phyloP scores from a whole-genome alignment of 495 filamentous ascomycete species.

The Penicillium daleae region DNA sequence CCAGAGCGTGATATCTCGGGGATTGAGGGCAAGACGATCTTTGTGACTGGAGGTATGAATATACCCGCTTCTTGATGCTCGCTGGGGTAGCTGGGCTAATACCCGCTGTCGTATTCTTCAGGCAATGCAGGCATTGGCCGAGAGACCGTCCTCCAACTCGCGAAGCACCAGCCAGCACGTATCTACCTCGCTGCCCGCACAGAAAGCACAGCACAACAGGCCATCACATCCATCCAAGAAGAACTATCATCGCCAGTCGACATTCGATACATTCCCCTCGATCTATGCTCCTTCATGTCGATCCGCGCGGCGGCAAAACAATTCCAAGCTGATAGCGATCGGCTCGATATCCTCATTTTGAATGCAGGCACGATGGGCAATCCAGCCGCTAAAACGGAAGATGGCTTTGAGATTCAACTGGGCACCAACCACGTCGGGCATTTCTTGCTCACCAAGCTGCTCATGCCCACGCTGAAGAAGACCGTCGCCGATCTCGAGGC shows the following conservation, averaged over 20 bases:
- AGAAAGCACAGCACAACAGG: constrained; percentile 51
- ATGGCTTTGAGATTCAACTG: constrained; percentile 75
- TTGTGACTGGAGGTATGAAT: constrained; percentile 62
- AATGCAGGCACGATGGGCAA: constrained; percentile 66
- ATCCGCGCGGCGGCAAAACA: constrained; percentile 50
- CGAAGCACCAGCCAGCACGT: constrained; percentile 60
- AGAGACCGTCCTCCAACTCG: constrained; percentile 63
- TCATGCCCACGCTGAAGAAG: constrained; percentile 59
- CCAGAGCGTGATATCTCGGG: constrained; percentile 61
- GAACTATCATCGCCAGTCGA: constrained; percentile 45
- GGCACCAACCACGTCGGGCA: constrained; percentile 61
- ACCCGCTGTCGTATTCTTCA: constrained; percentile 19
- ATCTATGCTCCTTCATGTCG: constrained; percentile 57
- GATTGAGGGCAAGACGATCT: constrained; percentile 59
- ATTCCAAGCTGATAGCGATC: constrained; percentile 50
- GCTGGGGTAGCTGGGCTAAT: neutral
- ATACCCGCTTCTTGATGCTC: neutral
- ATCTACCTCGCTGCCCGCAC: constrained; percentile 69
- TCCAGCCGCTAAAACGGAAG: constrained; percentile 61
- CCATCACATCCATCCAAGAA: constrained; percentile 54
- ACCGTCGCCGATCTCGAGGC: constrained; percentile 45
- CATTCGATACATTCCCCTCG: constrained; percentile 53
- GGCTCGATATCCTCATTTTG: constrained; percentile 61
- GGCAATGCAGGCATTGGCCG: constrained; percentile 71
- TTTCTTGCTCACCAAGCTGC: constrained; percentile 65